These are phyloP conservation scores for Neurospora pannonica DNA, from an alignment of 495 filamentous ascomycete species.

Conservation along the genomic window DNA sequence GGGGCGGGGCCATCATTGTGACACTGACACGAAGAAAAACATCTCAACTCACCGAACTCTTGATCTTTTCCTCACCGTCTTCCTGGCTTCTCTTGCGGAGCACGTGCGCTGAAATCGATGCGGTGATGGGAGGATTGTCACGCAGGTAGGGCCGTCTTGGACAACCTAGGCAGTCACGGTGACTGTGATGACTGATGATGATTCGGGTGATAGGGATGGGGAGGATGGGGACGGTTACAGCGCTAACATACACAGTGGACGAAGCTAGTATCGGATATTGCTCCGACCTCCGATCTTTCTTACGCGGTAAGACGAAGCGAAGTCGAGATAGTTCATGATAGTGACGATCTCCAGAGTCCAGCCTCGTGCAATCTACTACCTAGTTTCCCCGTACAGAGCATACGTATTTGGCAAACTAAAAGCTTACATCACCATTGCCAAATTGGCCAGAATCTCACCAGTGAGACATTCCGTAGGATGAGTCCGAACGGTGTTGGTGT, in stretches of 20 bases:
- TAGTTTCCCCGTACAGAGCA: no score
- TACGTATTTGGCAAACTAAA: background rate
- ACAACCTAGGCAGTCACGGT: no score
- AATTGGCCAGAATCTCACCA: background rate
- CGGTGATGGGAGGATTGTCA: background rate
- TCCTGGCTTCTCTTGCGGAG: background rate
- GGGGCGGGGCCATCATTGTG: background rate
- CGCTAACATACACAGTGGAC: background rate
- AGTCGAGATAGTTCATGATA: background rate
- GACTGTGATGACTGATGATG: background rate
- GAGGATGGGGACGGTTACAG: background rate
- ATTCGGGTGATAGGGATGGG: background rate
- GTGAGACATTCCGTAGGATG: background rate
- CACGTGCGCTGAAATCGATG: background rate
- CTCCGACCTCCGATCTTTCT: background rate
- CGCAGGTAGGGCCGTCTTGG: background rate
- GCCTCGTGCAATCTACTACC: background rate
- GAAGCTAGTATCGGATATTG: background rate
- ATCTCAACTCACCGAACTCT: background rate
- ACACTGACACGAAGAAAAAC: background rate
- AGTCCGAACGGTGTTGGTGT: background rate
- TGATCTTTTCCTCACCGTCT: background rate
- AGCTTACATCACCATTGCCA: background rate
- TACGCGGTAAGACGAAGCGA: background rate
- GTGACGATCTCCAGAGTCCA: background rate